Evolutionary conservation across 495 filamentous ascomycete genomes (phyloP).

Genomic region (Aspergillus egyptiacus): DNA sequence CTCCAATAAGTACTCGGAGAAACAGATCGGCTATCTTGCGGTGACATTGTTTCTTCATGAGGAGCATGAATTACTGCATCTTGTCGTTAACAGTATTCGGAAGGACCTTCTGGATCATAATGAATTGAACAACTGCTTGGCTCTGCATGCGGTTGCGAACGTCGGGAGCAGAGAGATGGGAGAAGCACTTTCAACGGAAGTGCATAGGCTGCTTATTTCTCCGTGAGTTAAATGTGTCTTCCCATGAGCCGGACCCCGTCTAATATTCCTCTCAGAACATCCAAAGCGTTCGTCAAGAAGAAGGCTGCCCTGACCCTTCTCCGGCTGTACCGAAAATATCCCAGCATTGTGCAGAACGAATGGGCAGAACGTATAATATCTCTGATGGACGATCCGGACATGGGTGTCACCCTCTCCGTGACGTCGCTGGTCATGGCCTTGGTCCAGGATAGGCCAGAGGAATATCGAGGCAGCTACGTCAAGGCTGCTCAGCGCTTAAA

Average conservation of each 20-base stretch:
- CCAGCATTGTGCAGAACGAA: slow-evolving; percentile 86
- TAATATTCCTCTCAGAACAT: slow-evolving; percentile 56
- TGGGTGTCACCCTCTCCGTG: slow-evolving; percentile 91
- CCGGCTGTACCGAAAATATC: slow-evolving; percentile 89
- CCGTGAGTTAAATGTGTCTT: slow-evolving; percentile 57
- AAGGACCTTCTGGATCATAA: slow-evolving; percentile 94
- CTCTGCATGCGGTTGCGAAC: slow-evolving; percentile 98
- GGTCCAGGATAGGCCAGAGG: slow-evolving; percentile 86
- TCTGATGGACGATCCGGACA: slow-evolving; percentile 93
- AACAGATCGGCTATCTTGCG: slow-evolving; percentile 97
- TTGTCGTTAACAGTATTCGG: slow-evolving; percentile 97
- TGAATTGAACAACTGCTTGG: slow-evolving; percentile 94
- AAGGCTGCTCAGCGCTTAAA: slow-evolving; percentile 89
- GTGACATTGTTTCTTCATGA: slow-evolving; percentile 98
- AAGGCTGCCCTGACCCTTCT: slow-evolving; percentile 97
- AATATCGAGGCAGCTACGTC: slow-evolving; percentile 88
- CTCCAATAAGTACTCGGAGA: slow-evolving; percentile 95
- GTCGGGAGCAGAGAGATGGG: slow-evolving; percentile 96
- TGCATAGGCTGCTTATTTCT: slow-evolving; percentile 90
- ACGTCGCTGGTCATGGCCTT: slow-evolving; percentile 95
- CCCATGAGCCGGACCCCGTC: not conserved
- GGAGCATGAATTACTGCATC: slow-evolving; percentile 88
- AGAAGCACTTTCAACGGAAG: slow-evolving; percentile 86
- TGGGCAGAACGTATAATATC: slow-evolving; percentile 98
- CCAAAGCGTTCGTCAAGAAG: slow-evolving; percentile 98